phyloP scores from a whole-genome alignment of 805 yeast genomes.

The Starmerella riodocensis region DNA sequence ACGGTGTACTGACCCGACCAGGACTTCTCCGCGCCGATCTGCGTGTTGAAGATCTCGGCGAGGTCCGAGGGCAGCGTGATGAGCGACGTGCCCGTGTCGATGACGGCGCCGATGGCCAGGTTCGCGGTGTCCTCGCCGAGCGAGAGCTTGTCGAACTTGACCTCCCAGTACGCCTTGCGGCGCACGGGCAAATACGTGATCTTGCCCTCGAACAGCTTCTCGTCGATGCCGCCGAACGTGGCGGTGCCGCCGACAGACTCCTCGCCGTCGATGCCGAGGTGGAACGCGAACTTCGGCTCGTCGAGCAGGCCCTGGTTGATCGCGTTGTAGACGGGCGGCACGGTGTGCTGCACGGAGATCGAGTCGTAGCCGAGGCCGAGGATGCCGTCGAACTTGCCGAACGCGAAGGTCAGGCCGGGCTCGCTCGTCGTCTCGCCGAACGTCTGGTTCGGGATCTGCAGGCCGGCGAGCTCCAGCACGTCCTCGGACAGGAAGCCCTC shows the following conservation, averaged over 20 bases:
- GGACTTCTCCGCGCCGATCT: conserved; percentile 92
- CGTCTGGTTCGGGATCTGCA: conserved; percentile 74
- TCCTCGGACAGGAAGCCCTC: conserved; percentile 90
- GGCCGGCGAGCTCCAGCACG: conserved; percentile 64
- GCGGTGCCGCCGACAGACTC: conserved; percentile 86
- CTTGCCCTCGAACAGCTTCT: conserved; percentile 62
- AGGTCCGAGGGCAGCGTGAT: conserved; percentile 88
- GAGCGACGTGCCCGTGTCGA: conserved; percentile 96
- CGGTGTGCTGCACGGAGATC: conserved; percentile 75
- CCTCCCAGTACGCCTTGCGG: conserved; percentile 99
- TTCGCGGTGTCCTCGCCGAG: conserved; percentile 86
- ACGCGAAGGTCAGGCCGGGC: conserved; percentile 96
- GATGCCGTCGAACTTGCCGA: conserved; percentile 97
- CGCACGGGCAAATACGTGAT: conserved; percentile 94
- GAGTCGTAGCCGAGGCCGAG: conserved; percentile 89
- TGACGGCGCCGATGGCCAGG: conserved; percentile 87
- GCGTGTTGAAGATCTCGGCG: conserved; percentile 88
- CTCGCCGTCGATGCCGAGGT: conserved; percentile 63
- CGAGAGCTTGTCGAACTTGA: conserved; percentile 76
- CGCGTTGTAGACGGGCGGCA: conserved; percentile 91
- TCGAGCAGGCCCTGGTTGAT: conserved; percentile 69
- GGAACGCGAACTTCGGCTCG: conserved; percentile 74
- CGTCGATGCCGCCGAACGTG: conserved; percentile 89
- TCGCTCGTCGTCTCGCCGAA: conserved; percentile 96
- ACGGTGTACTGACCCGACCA: conserved; percentile 96